Base-by-base conservation (phyloP, 805 yeast species). In the Spathaspora sp. region DNA sequence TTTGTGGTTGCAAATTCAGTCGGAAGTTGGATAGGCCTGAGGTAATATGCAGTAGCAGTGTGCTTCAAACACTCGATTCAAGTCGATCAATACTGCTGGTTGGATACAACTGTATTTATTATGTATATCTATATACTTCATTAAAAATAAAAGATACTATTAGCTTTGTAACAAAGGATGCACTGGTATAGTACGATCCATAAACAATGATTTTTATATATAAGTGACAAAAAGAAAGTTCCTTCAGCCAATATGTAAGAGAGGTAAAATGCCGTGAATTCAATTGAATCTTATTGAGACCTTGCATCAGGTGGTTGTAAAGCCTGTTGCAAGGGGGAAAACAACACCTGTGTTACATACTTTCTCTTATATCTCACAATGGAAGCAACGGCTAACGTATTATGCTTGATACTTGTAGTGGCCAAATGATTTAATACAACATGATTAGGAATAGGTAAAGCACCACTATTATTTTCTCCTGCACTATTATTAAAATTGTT, bases 381-480 rank as follows among this genome's bases (percentile, higher is more conserved):
- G 42, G 91, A 83, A 2, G 97, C 97, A 46, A 92, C 97, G 7
- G 97, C 96, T 52, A 92, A 75, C 0, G 96, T 93, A 66, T 90
- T 91, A 64, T 92, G 97, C 64, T 92, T 90, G 61, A 92, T 92
- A 57, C 94, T 86, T 10, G 97, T 90, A 7, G 97, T 92, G n/a
- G 97, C 97, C 68, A 92, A 75, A 68, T 92, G 98, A 65, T 92
- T 92, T 60, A 92, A 74, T 20, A 92, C 96, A 51, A 92, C 98
- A 65, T 92, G 97, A 64, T 92, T 90, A 12, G 98, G 98, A 51
- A 91, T 90, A 9, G 96, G 94, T 58, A 91, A 72, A 1, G 96
- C 96, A 50, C 96, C 96, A 39, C 89, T 81, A 59, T 87, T 88
- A 66, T 91, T 93, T 61, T 87, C 91, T 59, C 76, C 80, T 59